Conservation (phyloP, 108 stramenopile species). For the Fistulifera pelliculosa region DNA sequence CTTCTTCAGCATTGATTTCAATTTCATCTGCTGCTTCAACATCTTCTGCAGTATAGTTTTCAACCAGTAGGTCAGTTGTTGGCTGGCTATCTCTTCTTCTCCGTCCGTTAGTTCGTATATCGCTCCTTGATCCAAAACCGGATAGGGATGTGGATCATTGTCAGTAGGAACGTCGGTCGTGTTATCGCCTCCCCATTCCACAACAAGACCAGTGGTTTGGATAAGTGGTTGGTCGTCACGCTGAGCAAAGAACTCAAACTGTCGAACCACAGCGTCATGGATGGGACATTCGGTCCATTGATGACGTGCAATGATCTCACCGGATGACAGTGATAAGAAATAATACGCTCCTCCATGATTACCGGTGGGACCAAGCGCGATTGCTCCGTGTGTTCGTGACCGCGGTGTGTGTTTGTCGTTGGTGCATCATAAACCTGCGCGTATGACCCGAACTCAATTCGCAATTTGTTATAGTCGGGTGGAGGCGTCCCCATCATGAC, state of each 20-base stretch:
- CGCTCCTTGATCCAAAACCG: too few relatives aligned
- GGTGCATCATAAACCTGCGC: conserved; percentile 27
- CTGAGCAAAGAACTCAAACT: conserved; percentile 14
- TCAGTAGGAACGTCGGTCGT: not conserved
- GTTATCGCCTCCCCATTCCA: conserved; percentile 8
- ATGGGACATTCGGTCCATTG: conserved; percentile 17
- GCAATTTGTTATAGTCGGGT: conserved; percentile 20
- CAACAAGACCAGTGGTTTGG: not conserved
- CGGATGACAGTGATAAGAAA: conserved; percentile 19
- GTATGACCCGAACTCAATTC: conserved; percentile 25
- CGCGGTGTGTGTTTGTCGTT: conserved; percentile 18
- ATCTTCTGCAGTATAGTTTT: too few relatives aligned
- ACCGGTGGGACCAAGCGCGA: conserved; percentile 16
- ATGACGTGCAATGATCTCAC: conserved; percentile 11
- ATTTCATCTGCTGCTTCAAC: too few relatives aligned
- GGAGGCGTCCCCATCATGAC: conserved; percentile 15
- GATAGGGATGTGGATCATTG: not conserved
- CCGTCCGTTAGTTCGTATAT: too few relatives aligned
- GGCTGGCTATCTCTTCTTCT: too few relatives aligned
- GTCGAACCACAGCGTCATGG: conserved; percentile 15
- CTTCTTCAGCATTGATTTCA: too few relatives aligned
- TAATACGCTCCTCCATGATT: conserved; percentile 28
- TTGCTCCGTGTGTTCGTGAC: conserved; percentile 20
- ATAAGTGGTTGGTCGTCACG: conserved; percentile 3
- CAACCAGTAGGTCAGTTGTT: too few relatives aligned